Evolutionary conservation across 2,329 filamentous ascomycete genomes (phyloP).

Genomic region (Stemphylium beticola): DNA sequence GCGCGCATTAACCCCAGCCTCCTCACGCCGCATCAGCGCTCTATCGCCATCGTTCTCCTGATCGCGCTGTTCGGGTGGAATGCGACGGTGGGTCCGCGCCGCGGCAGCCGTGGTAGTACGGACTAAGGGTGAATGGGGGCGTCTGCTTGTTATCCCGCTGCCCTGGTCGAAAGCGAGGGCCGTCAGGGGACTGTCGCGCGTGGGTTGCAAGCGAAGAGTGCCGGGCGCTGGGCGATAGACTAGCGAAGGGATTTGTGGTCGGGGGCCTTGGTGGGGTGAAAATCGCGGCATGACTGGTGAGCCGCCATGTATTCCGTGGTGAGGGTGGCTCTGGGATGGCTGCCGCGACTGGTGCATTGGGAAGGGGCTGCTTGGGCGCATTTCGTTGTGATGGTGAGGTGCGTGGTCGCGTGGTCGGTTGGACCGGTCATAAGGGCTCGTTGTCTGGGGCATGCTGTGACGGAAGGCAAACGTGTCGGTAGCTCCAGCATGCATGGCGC

Average conservation of each 20-base stretch:
- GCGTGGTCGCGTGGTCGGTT: conserved; percentile 13
- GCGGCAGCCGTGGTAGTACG: conserved; percentile 1
- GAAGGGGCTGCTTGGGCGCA: conserved; percentile 13
- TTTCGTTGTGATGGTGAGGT: conserved; percentile 4
- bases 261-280: conserved; percentile 9
- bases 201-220: conserved; percentile 3
- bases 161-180: conserved; percentile 18
- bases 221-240: conserved; percentile 1
- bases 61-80: conserved; percentile 32
- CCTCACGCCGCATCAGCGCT: conserved; percentile 36
- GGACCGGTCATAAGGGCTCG: conserved; percentile 18
- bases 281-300: conserved; percentile 8
- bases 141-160: conserved; percentile 18
- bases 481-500: conserved; percentile 4
- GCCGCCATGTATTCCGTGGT: not conserved
- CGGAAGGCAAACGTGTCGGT: conserved; percentile 5
- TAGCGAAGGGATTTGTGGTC: conserved; percentile 6
- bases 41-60: conserved; percentile 44
- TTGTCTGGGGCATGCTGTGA: conserved; percentile 19
- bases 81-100: conserved; percentile 16
- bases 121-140: conserved; percentile 11
- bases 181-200: conserved; percentile 6
- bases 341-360: not conserved
- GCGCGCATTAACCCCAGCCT: conserved; percentile 24
- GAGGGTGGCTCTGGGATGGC: not conserved